Evolutionary conservation across 495 filamentous ascomycete genomes (phyloP), one percentile per base, ranked within the genome.

Genomic region (Glonium stellatum): DNA sequence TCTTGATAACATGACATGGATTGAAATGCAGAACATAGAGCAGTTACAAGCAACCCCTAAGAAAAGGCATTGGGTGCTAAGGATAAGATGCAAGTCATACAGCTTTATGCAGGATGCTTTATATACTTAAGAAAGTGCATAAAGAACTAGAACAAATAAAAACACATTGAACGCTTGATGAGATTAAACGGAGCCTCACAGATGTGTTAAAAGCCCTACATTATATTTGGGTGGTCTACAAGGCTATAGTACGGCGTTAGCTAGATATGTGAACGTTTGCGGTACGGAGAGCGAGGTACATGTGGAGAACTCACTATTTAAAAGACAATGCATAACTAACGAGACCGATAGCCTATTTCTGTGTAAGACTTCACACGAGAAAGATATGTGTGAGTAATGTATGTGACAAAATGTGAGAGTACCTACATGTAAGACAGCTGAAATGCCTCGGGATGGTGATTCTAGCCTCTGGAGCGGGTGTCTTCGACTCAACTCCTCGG

Each of bases 391-490:
- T 64, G 51, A 11, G 15, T 11, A 11, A 42, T 4, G 6, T 31
- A 31, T 31, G 27, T 31, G 6, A 31, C 27, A 31, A 31, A 31
- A 31, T 3, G 27, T 31, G 27, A 31, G 27, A 31, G 27, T 31
- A 3, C 72, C n/a, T 75, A 87, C 78, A 74, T 96, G 90, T 48
- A 92, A 64, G 19, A 85, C 55, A 19, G 86, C 80, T 13, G 90
- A 93, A 52, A 87, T 48, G 50, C 80, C 81, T 61, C 83, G 76
- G 4, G 86, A 87, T 0, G 90, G 90, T 59, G 89, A 88, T 23
- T 77, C 36, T 11, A 90, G 67, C 47, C 87, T 77, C 69, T 93
- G 90, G 31, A 92, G 77, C 10, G 86, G 87, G 74, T 93, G 89
- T 52, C 67, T 69, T 18, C 35, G 55, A 46, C 34, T 48, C 61